Evolutionary conservation across 169 alveolate species (phyloP), one percentile per base, ranked within the genome.

Genomic region (Plasmodium coatneyi): DNA sequence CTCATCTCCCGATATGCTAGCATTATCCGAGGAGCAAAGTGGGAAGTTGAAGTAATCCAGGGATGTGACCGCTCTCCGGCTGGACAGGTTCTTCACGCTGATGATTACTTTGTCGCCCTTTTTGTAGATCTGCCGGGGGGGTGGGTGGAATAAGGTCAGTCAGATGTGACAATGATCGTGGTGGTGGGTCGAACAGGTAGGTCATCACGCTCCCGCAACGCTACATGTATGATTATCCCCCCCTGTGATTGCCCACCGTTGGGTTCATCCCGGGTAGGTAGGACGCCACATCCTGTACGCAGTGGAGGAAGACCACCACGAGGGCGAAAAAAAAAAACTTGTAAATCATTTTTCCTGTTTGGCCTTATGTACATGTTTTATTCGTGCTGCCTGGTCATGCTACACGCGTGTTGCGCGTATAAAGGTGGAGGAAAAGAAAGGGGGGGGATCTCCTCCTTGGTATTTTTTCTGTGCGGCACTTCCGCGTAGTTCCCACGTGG

Each of bases 181-280:
- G 43, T 30, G 43, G 54, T n/a, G n/a, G 19, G 54, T 32, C 0
- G 82, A 19, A 30, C 5, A 1, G 36, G 43, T 5, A 6, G 22
- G 22, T 0, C 28, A 16, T n/a, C 19, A 74, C 52, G 19, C 25
- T 28, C 5, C 43, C 46, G 1, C 25, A 5, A n/a, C n/a, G 56
- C 19, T 12, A 46, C n/a, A 12, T 1, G 16, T 12, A 12, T 46
- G 56, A 46, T 12, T 46, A 0, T 43, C 30, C 32, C 54, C 54
- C 43, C 5, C 28, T 19, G 3, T 81, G 19, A 22, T 30, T 12
- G 7, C 70, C 19, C 54, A 81, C 95, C 36, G 92, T 80, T 32
- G 95, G 95, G 49, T 82, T 80, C 92, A 91, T 91, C 25, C 95
- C 95, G 39, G 95, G 95, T 19, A 91, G 49, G 60, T 80, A 91